A percentile compares a stretch with the other conserved stretches of the same genome.
These are phyloP conservation scores for Heliamphora exappendiculata DNA, from an alignment of 148 eudicot species.

Conservation along the genomic window DNA sequence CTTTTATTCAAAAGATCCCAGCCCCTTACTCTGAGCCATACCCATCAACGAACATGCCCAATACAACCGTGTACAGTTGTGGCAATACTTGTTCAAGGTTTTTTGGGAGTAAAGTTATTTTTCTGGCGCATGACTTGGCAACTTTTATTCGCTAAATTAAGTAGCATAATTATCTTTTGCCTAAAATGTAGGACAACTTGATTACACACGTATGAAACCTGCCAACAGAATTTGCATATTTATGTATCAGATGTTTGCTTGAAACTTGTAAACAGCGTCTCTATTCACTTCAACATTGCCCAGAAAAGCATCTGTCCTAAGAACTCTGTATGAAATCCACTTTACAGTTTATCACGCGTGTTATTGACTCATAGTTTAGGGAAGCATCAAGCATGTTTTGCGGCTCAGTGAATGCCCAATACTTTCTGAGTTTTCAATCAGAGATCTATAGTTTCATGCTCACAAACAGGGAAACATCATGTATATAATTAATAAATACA, in stretches of 20 bases:
- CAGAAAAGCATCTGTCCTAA: background rate
- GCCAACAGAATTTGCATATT: background rate
- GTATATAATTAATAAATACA: background rate
- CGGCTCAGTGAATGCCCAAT: background rate
- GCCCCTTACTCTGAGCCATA: background rate
- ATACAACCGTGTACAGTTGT: background rate
- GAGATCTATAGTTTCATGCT: background rate
- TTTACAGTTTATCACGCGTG: background rate
- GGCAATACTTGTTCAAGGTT: background rate
- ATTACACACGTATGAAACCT: background rate
- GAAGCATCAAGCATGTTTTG: background rate
- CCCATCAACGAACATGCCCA: background rate
- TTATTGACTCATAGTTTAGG: background rate
- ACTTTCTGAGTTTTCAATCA: background rate
- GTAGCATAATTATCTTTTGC: background rate
- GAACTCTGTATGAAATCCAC: background rate
- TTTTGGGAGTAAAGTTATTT: background rate
- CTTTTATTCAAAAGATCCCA: background rate
- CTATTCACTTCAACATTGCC: background rate
- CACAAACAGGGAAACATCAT: background rate
- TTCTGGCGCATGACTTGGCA: background rate
- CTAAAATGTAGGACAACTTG: background rate
- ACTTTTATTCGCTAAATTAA: background rate
- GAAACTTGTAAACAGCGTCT: background rate
- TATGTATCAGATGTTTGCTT: background rate